phyloP scores from a whole-genome alignment of 2,329 filamentous ascomycete genomes.

The Aschersonia sp. region DNA sequence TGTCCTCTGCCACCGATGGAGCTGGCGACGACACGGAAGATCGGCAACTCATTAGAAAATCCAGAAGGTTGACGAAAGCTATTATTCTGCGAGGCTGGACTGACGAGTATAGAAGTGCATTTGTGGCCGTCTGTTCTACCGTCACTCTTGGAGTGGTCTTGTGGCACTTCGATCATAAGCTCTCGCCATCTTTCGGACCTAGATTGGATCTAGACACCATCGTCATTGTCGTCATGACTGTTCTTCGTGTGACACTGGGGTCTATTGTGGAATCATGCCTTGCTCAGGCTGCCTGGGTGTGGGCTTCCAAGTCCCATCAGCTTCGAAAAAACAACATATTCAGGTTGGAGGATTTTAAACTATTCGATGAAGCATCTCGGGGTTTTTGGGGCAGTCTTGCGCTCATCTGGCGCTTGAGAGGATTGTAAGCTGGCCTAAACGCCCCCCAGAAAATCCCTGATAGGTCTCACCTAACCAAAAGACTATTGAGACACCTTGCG shows the following conservation, averaged over 20 bases:
- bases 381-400: slow-evolving; percentile 19
- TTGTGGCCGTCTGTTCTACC: slow-evolving; percentile 14
- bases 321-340: slow-evolving; percentile 15
- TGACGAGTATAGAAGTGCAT: slow-evolving; percentile 19
- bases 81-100: slow-evolving; percentile 18
- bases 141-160: slow-evolving; percentile 14
- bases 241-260: slow-evolving; percentile 20
- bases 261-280: slow-evolving; percentile 20
- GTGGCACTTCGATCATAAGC: slow-evolving; percentile 13
- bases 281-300: slow-evolving; percentile 24
- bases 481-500: slow-evolving; percentile 14
- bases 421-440: slow-evolving; percentile 11
- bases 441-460: no score
- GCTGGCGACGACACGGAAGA: neutral
- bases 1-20: slow-evolving; percentile 3
- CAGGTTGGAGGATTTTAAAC: slow-evolving; percentile 20
- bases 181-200: slow-evolving; percentile 13
- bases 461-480: no score
- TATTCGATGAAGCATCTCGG: slow-evolving; percentile 22
- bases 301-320: slow-evolving; percentile 21
- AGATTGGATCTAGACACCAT: slow-evolving; percentile 18
- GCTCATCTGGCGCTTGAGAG: slow-evolving; percentile 20
- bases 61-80: neutral
- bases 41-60: neutral
- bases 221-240: slow-evolving; percentile 21